A percentile compares a stretch with the other conserved stretches of the same genome.
Conservation (phyloP, 805 yeast species). For the Jamesozyma lodderae region DNA sequence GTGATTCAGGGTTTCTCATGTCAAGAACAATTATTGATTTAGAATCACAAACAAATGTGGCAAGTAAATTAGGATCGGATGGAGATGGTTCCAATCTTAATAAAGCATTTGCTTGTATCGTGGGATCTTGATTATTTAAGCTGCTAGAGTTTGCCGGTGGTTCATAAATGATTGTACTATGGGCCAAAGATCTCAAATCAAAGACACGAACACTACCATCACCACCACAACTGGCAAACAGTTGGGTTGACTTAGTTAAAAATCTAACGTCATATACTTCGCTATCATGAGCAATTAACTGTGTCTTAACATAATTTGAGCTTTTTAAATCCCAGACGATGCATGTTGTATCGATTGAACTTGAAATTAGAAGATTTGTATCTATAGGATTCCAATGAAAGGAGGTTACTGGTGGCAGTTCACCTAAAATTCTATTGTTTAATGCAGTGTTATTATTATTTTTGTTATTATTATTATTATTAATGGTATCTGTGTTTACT, state of each 20-base stretch:
- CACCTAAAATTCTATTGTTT: conserved; percentile 15
- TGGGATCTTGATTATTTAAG: not conserved
- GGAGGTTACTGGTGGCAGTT: conserved; percentile 80
- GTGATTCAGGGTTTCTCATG: conserved; percentile 79
- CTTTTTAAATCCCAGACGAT: conserved; percentile 75
- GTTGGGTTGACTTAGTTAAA: conserved; percentile 53
- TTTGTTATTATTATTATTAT: conserved; percentile 26
- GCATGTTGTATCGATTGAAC: conserved; percentile 93
- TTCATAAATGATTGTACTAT: conserved; percentile 90
- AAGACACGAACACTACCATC: conserved; percentile 93
- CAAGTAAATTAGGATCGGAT: conserved; percentile 71
- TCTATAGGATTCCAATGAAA: conserved; percentile 85
- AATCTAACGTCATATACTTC: conserved; percentile 92
- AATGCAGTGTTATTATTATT: not conserved
- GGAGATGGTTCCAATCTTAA: conserved; percentile 71
- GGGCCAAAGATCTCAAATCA: conserved; percentile 82
- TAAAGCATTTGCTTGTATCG: conserved; percentile 44
- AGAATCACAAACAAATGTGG: conserved; percentile 69
- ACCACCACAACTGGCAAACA: conserved; percentile 88
- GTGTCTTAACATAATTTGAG: conserved; percentile 66
- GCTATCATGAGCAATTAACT: conserved; percentile 90
- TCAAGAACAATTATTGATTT: conserved; percentile 63
- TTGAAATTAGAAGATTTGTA: conserved; percentile 63
- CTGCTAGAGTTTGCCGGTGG: conserved; percentile 33
- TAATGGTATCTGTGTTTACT: not conserved